phyloP scores from a whole-genome alignment of 345 rosid species.

The Anacardium occidentale region DNA sequence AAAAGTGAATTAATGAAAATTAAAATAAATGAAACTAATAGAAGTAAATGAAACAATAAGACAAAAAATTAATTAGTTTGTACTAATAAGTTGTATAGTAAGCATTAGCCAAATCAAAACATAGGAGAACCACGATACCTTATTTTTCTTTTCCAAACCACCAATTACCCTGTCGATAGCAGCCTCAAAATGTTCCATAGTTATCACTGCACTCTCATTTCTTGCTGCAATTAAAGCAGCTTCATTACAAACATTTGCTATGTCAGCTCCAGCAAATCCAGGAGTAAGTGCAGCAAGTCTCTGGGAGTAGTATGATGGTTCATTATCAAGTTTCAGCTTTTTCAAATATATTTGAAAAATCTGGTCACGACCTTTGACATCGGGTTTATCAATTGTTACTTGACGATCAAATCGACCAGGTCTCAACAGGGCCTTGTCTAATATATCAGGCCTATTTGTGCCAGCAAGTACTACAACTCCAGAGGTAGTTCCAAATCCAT shows the following conservation, averaged over 20 bases:
- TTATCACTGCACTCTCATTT: slow-evolving; percentile 39
- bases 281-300: slow-evolving; percentile 55
- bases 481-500: slow-evolving; percentile 59
- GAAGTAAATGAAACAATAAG: too few species aligned
- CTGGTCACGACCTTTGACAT: slow-evolving; percentile 49
- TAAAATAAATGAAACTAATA: too few species aligned
- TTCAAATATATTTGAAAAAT: slow-evolving; percentile 51
- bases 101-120: too few species aligned
- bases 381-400: slow-evolving; percentile 50
- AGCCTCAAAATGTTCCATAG: slow-evolving; percentile 52
- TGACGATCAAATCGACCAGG: slow-evolving; percentile 58
- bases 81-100: too few species aligned
- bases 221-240: slow-evolving; percentile 59
- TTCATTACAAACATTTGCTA: slow-evolving; percentile 59
- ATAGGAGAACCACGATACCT: slow-evolving; percentile 20
- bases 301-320: slow-evolving; percentile 44
- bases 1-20: too few species aligned
- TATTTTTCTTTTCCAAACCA: slow-evolving; percentile 60
- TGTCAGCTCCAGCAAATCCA: slow-evolving; percentile 57
- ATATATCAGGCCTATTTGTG: slow-evolving; percentile 48
- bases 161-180: slow-evolving; percentile 57
- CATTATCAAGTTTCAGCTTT: slow-evolving; percentile 51
- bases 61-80: too few species aligned
- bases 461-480: slow-evolving; percentile 59
- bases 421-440: slow-evolving; percentile 53